A percentile compares a stretch with the other conserved stretches of the same genome.
Evolutionary conservation across 805 yeast species (phyloP).

Genomic region (Saccharomyces paradoxus): DNA sequence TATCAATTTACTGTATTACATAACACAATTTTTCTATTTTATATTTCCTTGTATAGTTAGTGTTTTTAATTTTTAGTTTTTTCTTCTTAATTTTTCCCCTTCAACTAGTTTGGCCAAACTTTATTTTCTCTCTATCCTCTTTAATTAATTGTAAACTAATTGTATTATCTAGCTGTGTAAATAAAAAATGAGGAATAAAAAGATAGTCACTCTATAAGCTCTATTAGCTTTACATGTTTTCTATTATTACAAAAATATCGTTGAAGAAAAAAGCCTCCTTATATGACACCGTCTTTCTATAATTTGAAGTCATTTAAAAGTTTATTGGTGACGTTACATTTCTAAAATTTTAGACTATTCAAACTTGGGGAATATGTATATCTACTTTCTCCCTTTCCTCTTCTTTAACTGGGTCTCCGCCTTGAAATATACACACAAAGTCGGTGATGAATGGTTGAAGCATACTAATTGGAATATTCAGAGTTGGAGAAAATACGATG

Average conservation of each 20-base stretch:
- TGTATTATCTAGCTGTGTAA: background rate
- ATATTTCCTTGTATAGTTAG: background rate
- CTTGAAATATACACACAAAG: conserved; percentile 52
- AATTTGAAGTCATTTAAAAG: background rate
- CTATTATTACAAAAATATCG: conserved; percentile 1
- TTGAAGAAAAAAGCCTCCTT: background rate
- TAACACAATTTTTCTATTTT: background rate
- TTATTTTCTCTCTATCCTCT: no score
- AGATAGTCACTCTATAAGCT: background rate
- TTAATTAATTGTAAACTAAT: no score
- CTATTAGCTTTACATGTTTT: background rate
- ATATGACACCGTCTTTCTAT: conserved; percentile 15
- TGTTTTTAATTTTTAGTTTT: background rate
- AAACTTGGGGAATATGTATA: conserved; percentile 41
- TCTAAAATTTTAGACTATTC: background rate
- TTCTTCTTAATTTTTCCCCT: background rate
- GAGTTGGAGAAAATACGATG: conserved; percentile 76
- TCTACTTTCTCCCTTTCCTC: conserved; percentile 42
- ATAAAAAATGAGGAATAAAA: background rate
- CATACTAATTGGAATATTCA: conserved; percentile 56
- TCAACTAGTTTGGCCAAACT: no score
- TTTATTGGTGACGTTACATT: background rate
- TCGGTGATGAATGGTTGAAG: conserved; percentile 54
- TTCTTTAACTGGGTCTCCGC: conserved; percentile 36
- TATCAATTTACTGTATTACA: background rate